Evolutionary conservation across 1,284 basidiomycete species (phyloP).

Genomic region (Malassezia sympodialis): DNA sequence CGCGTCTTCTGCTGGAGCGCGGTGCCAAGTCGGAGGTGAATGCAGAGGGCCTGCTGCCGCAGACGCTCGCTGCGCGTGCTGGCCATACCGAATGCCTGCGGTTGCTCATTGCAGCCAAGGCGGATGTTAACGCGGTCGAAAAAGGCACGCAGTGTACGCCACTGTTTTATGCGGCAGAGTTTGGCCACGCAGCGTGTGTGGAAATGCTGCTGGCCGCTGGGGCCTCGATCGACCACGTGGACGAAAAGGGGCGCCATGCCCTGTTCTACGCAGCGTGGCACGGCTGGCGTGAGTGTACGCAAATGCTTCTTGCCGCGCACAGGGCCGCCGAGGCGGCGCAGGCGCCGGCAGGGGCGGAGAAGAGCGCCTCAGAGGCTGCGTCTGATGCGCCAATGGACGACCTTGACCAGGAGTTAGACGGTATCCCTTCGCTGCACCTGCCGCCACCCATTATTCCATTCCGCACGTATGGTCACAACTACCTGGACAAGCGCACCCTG

Average conservation of each 20-base stretch:
- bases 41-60: conserved; percentile 87
- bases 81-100: conserved; percentile 76
- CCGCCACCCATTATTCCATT: conserved; percentile 96
- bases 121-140: conserved; percentile 60
- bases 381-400: conserved; percentile 20
- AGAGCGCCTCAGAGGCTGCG: neutral
- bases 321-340: neutral
- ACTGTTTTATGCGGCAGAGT: conserved; percentile 84
- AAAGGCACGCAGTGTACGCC: conserved; percentile 97
- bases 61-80: conserved; percentile 93
- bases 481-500: conserved; percentile 71
- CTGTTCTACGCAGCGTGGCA: conserved; percentile 97
- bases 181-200: conserved; percentile 71
- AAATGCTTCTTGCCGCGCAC: conserved; percentile 49
- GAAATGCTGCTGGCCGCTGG: conserved; percentile 68
- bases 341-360: neutral
- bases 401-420: conserved; percentile 56
- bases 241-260: conserved; percentile 76
- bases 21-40: conserved; percentile 73
- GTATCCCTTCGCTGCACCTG: conserved; percentile 83
- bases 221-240: conserved; percentile 62
- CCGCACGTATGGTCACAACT: conserved; percentile 49
- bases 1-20: conserved; percentile 63
- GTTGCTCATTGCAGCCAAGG: conserved; percentile 58
- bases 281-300: conserved; percentile 63